Conservation (phyloP, 148 eudicot genomes). For the Tetragonia tetragonoides region DNA sequence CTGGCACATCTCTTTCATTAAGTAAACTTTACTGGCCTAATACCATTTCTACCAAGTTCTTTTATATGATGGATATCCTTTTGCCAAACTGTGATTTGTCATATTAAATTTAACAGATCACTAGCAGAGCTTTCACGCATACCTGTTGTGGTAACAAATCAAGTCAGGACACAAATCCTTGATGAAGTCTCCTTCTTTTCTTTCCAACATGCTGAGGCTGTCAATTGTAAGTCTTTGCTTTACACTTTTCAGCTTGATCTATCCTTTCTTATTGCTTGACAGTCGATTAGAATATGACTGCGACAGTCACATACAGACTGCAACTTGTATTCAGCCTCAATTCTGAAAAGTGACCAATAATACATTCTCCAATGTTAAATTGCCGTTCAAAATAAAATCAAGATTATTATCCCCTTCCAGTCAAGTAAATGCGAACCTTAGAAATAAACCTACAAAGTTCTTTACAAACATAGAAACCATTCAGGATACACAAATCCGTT, state of each 20-base stretch:
- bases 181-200: constrained; percentile 53
- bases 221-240: constrained; percentile 1
- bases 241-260: neutral
- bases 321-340: neutral
- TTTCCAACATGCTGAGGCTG: constrained; percentile 58
- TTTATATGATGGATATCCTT: constrained; percentile 7
- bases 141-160: constrained; percentile 88
- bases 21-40: constrained; percentile 36
- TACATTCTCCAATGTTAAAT: neutral
- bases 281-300: neutral
- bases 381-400: neutral
- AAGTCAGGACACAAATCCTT: constrained; percentile 69
- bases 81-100: neutral
- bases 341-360: neutral
- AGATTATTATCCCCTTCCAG: neutral
- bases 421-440: neutral
- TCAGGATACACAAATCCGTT: neutral
- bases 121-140: constrained; percentile 80
- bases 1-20: constrained; percentile 87
- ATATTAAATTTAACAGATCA: constrained; percentile 46
- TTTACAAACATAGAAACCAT: neutral
- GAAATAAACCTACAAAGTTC: neutral
- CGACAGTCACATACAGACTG: neutral
- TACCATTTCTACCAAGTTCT: neutral
- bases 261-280: neutral